Percentiles rank a stretch among this genome's conserved stretches.
These are phyloP conservation scores for Silene latifolia DNA, from an alignment of 148 eudicot genomes.

Conservation along the genomic window DNA sequence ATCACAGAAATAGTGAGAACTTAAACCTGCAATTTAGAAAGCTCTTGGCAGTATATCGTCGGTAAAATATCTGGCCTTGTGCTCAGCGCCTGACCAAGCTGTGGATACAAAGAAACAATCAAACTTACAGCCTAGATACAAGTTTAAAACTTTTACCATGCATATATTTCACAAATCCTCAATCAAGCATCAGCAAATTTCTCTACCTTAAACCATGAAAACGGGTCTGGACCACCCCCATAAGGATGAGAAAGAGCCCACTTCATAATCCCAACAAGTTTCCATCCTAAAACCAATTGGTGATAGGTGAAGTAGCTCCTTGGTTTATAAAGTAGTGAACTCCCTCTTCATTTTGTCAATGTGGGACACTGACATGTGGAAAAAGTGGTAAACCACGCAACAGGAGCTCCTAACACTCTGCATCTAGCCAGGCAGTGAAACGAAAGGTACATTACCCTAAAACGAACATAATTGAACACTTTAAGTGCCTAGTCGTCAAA, in stretches of 20 bases:
- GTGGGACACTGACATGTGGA: no score
- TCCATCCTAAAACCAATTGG: no score
- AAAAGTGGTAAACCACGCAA: no score
- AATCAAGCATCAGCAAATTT: neutral
- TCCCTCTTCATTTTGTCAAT: no score
- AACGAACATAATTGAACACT: neutral
- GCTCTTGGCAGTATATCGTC: constrained; percentile 80
- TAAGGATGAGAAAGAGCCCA: no score
- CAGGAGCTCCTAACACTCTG: neutral
- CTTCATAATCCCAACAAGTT: no score
- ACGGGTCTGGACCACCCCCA: no score
- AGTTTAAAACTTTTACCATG: neutral
- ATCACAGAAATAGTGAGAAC: constrained; percentile 2
- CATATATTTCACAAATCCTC: neutral
- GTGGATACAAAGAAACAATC: constrained; percentile 25
- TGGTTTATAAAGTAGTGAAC: no score
- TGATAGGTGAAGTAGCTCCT: no score
- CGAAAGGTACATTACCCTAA: neutral
- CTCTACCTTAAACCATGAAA: no score
- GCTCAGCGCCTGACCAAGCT: constrained; percentile 99
- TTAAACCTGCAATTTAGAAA: constrained; percentile 84
- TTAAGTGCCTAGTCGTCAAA: neutral
- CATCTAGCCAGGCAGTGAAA: constrained; percentile 5
- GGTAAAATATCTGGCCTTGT: constrained; percentile 96
- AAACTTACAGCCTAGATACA: neutral